Percentiles rank a stretch among this genome's conserved stretches.
These are phyloP conservation scores for Porodaedalea pini DNA, from an alignment of 1,284 basidiomycete genomes.

Conservation along the genomic window DNA sequence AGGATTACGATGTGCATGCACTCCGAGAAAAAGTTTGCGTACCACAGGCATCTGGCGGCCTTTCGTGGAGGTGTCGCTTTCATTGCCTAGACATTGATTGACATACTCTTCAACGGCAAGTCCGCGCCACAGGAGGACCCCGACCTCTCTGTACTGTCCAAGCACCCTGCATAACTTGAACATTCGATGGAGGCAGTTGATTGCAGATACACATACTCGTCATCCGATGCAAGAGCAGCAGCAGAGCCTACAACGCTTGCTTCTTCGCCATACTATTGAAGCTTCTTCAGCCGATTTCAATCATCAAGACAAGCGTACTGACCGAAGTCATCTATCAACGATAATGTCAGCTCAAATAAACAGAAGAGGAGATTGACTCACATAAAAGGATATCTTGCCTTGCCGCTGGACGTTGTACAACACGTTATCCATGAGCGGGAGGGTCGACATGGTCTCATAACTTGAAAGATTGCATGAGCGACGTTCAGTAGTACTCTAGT, in stretches of 20 bases:
- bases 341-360: not conserved
- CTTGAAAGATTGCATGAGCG: slow-evolving; percentile 32
- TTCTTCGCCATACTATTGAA: slow-evolving; percentile 81
- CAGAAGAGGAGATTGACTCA: slow-evolving; percentile 32
- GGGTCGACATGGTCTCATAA: slow-evolving; percentile 79
- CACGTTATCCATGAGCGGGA: slow-evolving; percentile 84
- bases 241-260: slow-evolving; percentile 89
- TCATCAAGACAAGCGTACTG: slow-evolving; percentile 29
- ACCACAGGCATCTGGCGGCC: slow-evolving; percentile 89
- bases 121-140: slow-evolving; percentile 85
- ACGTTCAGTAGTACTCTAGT: not conserved
- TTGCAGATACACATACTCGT: slow-evolving; percentile 64
- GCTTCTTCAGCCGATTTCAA: not conserved
- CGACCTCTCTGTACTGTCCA: slow-evolving; percentile 86
- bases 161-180: slow-evolving; percentile 23
- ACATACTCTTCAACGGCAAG: slow-evolving; percentile 73
- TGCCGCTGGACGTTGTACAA: slow-evolving; percentile 91
- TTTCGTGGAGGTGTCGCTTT: slow-evolving; percentile 78
- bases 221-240: slow-evolving; percentile 76
- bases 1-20: not conserved
- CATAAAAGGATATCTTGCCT: slow-evolving; percentile 93
- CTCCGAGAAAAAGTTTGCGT: slow-evolving; percentile 18
- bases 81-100: slow-evolving; percentile 87
- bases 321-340: slow-evolving; percentile 68
- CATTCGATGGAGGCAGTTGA: not conserved